Conservation (phyloP, 257 asterid species). For the Nicotiana paniculata region DNA sequence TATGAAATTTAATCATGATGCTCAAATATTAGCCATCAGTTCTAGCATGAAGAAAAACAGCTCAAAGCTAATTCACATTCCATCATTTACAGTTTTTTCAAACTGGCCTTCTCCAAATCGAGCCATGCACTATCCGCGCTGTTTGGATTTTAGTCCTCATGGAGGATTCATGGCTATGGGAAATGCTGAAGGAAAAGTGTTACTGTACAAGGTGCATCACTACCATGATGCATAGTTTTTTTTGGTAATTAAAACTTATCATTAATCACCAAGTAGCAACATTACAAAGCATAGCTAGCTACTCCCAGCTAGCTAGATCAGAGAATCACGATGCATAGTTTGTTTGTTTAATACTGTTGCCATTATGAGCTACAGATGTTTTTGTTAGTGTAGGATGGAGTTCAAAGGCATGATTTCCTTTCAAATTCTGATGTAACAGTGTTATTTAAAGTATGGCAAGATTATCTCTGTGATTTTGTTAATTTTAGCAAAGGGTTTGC, state of each 20-base stretch:
- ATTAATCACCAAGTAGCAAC: too few relatives aligned
- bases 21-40: constrained; percentile 70
- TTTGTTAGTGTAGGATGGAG: neutral
- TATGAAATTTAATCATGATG: constrained; percentile 70
- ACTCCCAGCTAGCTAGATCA: too few relatives aligned
- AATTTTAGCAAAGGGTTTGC: neutral
- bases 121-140: constrained; percentile 48
- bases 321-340: constrained; percentile 49
- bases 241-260: too few relatives aligned
- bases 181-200: constrained; percentile 75
- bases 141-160: constrained; percentile 82
- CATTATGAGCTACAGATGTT: neutral
- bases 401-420: neutral
- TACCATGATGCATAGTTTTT: constrained; percentile 54
- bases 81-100: constrained; percentile 63
- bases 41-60: constrained; percentile 85
- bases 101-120: constrained; percentile 74
- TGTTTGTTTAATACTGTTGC: neutral
- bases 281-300: too few relatives aligned
- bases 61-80: constrained; percentile 67
- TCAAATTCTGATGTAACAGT: neutral
- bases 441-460: neutral
- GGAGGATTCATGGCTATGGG: constrained; percentile 93
- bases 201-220: constrained; percentile 85
- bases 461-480: neutral